These are phyloP conservation scores for Elsinoe australis DNA, from an alignment of 2,329 filamentous ascomycete species.

Conservation along the genomic window DNA sequence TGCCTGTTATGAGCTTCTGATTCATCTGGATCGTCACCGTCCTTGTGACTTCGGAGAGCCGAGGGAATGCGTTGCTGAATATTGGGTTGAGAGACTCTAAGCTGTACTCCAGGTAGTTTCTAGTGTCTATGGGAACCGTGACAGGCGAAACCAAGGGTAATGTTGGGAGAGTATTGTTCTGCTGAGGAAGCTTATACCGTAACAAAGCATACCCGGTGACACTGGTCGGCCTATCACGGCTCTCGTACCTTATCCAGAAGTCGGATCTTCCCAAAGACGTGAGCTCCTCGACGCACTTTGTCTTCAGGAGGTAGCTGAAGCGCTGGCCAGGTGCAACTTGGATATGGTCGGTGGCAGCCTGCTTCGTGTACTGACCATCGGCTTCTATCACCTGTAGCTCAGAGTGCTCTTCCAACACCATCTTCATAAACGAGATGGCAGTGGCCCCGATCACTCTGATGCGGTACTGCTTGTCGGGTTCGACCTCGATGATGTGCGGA, in stretches of 20 bases:
- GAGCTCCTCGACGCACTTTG: slow-evolving; percentile 20
- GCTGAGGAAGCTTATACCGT: slow-evolving; percentile 23
- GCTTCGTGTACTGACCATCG: slow-evolving; percentile 48
- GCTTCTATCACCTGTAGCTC: slow-evolving; percentile 53
- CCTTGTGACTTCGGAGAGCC: slow-evolving; percentile 29
- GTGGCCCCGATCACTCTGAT: slow-evolving; percentile 53
- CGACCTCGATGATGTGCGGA: slow-evolving; percentile 49
- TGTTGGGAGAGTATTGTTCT: slow-evolving; percentile 16
- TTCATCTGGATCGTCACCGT: slow-evolving; percentile 29
- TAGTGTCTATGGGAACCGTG: slow-evolving; percentile 26
- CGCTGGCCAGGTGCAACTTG: slow-evolving; percentile 53
- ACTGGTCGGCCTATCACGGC: slow-evolving; percentile 41
- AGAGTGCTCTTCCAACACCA: slow-evolving; percentile 51
- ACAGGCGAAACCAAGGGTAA: slow-evolving; percentile 20
- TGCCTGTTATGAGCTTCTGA: not conserved
- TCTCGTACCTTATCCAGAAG: slow-evolving; percentile 43
- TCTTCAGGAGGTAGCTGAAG: slow-evolving; percentile 48
- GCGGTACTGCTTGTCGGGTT: slow-evolving; percentile 54
- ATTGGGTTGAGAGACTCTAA: slow-evolving; percentile 29
- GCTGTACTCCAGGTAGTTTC: slow-evolving; percentile 34
- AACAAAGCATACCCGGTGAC: slow-evolving; percentile 46
- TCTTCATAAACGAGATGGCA: slow-evolving; percentile 47
- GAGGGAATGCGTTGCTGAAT: slow-evolving; percentile 28
- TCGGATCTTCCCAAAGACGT: slow-evolving; percentile 23
- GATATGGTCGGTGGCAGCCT: slow-evolving; percentile 42